These are phyloP conservation scores for Wickerhamiella bombiphila DNA, from an alignment of 805 yeast species.

Conservation along the genomic window DNA sequence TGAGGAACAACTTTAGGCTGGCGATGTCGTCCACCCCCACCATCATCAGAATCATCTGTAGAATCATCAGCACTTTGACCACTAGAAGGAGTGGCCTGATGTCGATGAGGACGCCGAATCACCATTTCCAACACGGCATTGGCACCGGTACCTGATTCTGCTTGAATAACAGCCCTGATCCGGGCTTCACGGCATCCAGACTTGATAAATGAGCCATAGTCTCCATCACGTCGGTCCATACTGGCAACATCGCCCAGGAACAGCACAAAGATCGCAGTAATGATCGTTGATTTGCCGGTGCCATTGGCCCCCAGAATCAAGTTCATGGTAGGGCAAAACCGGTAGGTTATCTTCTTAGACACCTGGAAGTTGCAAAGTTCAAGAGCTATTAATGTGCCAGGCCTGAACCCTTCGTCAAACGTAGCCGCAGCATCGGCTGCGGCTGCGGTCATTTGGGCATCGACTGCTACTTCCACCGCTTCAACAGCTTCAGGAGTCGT, in stretches of 20 bases:
- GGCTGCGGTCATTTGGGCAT: neutral
- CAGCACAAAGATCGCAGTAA: slow-evolving; percentile 84
- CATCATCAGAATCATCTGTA: no score
- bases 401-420: slow-evolving; percentile 4
- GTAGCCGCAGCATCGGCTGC: neutral
- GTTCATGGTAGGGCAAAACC: slow-evolving; percentile 68
- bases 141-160: neutral
- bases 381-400: slow-evolving; percentile 13
- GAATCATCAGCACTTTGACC: no score
- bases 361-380: slow-evolving; percentile 17
- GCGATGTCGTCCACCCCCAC: no score
- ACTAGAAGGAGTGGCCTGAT: neutral
- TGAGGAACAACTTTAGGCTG: slow-evolving; percentile 1
- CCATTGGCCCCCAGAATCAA: slow-evolving; percentile 96
- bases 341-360: slow-evolving; percentile 17
- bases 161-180: slow-evolving; percentile 9
- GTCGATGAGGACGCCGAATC: neutral
- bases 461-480: neutral
- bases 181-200: slow-evolving; percentile 7
- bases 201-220: slow-evolving; percentile 12
- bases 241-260: slow-evolving; percentile 46
- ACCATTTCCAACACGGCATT: slow-evolving; percentile 4
- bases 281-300: slow-evolving; percentile 83
- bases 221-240: slow-evolving; percentile 28
- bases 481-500: neutral